A percentile compares a stretch with the other conserved stretches of the same genome.
These are phyloP conservation scores for Rhizopogon rudus DNA, from an alignment of 768 basidiomycete species.

Conservation along the genomic window DNA sequence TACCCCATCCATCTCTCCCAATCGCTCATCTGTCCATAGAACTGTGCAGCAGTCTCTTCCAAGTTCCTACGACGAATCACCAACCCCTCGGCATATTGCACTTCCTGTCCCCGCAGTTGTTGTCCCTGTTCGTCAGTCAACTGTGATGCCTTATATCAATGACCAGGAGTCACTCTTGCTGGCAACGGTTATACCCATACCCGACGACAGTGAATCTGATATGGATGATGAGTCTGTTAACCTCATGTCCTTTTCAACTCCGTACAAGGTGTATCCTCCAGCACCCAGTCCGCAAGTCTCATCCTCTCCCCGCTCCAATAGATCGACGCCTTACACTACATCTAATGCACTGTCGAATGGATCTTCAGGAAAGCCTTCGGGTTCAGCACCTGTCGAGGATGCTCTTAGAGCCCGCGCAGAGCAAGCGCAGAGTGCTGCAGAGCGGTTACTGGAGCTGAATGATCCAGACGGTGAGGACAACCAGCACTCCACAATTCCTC, in stretches of 20 bases:
- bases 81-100: conserved; percentile 13
- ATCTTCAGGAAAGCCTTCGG: conserved; percentile 38
- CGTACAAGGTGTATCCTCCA: conserved; percentile 48
- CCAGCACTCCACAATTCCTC: conserved; percentile 49
- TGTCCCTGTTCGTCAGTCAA: conserved; percentile 37
- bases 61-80: conserved; percentile 24
- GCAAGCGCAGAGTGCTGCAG: conserved; percentile 91
- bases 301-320: conserved; percentile 48
- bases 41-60: conserved; percentile 34
- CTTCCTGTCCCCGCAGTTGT: conserved; percentile 24
- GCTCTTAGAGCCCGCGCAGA: conserved; percentile 82
- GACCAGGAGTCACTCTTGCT: conserved; percentile 62
- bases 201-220: conserved; percentile 70
- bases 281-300: conserved; percentile 38
- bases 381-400: conserved; percentile 66
- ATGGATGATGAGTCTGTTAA: conserved; percentile 52
- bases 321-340: conserved; percentile 42
- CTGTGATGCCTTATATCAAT: conserved; percentile 35
- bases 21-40: conserved; percentile 32
- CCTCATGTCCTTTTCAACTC: conserved; percentile 67
- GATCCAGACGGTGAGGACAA: conserved; percentile 66
- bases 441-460: conserved; percentile 80
- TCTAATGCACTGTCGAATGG: conserved; percentile 58
- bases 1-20: conserved; percentile 23
- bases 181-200: conserved; percentile 70